Evolutionary conservation across 2,329 filamentous ascomycete genomes (phyloP), one percentile per base, ranked within the genome.

Genomic region (Cryphonectria carpinicola): DNA sequence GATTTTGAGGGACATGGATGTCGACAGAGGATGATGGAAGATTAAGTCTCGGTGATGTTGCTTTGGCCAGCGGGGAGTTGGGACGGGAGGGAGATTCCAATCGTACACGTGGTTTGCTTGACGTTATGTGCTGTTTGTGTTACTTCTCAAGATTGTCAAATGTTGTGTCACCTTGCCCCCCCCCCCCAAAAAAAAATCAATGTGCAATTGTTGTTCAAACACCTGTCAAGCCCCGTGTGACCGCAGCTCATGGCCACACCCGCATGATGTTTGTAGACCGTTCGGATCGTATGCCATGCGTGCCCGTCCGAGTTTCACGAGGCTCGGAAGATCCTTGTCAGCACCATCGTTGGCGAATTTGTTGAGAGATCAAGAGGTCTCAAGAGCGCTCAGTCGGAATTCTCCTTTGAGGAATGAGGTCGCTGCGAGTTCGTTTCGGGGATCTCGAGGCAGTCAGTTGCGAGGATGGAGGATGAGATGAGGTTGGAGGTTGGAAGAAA

Each of bases 21-120:
- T 52, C 8, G 41, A 52, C 22, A 11, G 37, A 32, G 41, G 6
- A 37, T 37, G 13, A 49, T 41, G 8, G 28, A 35, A 3, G 35
- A 49, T 66, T 66, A 28, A 37, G 35, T 41, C 46, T 39, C 35
- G 22, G n/a, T 46, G 25, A 39, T 43, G 39, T 41, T 35, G 39
- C 17, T 19, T 11, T 65, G 63, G 11, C 19, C 17, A 46, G 43
- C 41, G 17, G 28, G n/a, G 14, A 28, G 13, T 17, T 25, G 32
- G 46, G 6, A 28, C 4, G n/a, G 41, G 19, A 10, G 41, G 25
- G 17, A 39, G 37, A 4, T 25, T 37, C 25, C 11, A 46, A 65
- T 69, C 32, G 41, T 39, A 65, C 63, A 66, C 25, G 28, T 68
- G 64, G 68, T 72, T 72, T 72, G 71, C 68, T 66, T 70, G 46